Evolutionary conservation across 495 filamentous ascomycete genomes (phyloP).

Genomic region (Aspergillus coremiiformis): DNA sequence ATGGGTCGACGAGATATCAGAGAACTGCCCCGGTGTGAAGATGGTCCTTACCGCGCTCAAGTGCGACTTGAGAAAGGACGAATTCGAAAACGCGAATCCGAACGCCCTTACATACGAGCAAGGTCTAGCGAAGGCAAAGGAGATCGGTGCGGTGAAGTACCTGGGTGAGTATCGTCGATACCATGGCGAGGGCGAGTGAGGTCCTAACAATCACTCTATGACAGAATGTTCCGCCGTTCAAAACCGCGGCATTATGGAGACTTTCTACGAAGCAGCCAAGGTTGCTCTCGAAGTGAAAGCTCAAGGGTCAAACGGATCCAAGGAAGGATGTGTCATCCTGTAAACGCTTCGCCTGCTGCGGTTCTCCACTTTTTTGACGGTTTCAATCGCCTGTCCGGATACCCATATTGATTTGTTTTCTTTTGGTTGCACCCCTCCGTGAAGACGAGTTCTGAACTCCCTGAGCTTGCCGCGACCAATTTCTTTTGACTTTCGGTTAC

Average conservation of each 20-base stretch:
- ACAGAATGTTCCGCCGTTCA: constrained; percentile 94
- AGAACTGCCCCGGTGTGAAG: constrained; percentile 92
- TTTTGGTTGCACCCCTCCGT: not conserved
- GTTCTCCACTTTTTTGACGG: not conserved
- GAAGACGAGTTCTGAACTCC: not conserved
- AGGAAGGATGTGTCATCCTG: constrained; percentile 29
- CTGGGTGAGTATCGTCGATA: constrained; percentile 49
- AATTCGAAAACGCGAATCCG: constrained; percentile 51
- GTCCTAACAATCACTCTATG: not conserved
- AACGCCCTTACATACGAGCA: constrained; percentile 83
- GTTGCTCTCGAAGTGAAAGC: constrained; percentile 87
- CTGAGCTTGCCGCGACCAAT: not conserved
- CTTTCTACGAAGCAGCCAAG: constrained; percentile 94
- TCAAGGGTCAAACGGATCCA: constrained; percentile 29
- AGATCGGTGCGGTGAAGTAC: constrained; percentile 82
- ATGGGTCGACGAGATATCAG: constrained; percentile 95
- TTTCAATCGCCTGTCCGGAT: constrained; percentile 8
- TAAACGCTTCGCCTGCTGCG: constrained; percentile 8
- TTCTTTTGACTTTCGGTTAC: not conserved
- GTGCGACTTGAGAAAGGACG: constrained; percentile 81
- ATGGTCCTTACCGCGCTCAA: constrained; percentile 95
- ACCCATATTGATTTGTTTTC: constrained; percentile 9
- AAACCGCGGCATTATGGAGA: constrained; percentile 95
- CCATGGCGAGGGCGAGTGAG: not conserved
- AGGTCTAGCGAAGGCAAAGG: constrained; percentile 84